phyloP scores from a whole-genome alignment of 345 rosid species.

The Syzygium aromaticum region DNA sequence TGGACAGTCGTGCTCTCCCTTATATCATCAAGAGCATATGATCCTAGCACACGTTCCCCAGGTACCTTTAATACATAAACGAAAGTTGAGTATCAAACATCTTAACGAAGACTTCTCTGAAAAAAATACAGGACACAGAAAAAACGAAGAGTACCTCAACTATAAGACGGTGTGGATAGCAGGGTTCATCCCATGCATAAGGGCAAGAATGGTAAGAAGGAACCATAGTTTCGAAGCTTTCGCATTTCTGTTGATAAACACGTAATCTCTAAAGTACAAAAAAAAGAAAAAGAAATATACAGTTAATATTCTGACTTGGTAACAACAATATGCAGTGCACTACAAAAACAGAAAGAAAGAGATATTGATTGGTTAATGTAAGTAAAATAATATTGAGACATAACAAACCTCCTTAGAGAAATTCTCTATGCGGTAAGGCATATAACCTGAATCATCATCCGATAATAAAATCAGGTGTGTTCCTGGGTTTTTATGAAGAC shows the following conservation, averaged over 20 bases:
- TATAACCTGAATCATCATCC: conserved; percentile 82
- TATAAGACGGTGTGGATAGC: conserved; percentile 75
- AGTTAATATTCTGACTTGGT: not conserved
- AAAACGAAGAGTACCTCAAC: conserved; percentile 49
- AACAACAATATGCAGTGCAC: not conserved
- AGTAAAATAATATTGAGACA: not conserved
- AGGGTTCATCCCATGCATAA: conserved; percentile 99
- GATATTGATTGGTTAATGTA: not conserved
- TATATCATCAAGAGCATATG: conserved; percentile 70
- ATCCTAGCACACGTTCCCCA: conserved; percentile 77
- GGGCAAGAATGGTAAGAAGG: conserved; percentile 75
- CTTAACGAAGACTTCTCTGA: not conserved
- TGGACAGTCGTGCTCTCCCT: conserved; percentile 50
- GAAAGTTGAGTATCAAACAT: not conserved
- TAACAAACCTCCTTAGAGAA: conserved; percentile 82
- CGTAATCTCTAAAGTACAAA: conserved; percentile 49
- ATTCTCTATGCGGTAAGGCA: conserved; percentile 97
- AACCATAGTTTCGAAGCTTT: conserved; percentile 70
- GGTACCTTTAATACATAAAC: conserved; percentile 50
- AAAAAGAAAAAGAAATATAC: not conserved
- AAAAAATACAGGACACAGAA: not conserved
- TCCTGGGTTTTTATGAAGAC: conserved; percentile 66
- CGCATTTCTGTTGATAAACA: conserved; percentile 83
- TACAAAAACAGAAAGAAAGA: not conserved
- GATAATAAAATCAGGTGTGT: conserved; percentile 86